Evolutionary conservation across 2,329 filamentous ascomycete species (phyloP), one percentile per base, ranked within the genome.

Genomic region (Chrysosphaeria jannelii): DNA sequence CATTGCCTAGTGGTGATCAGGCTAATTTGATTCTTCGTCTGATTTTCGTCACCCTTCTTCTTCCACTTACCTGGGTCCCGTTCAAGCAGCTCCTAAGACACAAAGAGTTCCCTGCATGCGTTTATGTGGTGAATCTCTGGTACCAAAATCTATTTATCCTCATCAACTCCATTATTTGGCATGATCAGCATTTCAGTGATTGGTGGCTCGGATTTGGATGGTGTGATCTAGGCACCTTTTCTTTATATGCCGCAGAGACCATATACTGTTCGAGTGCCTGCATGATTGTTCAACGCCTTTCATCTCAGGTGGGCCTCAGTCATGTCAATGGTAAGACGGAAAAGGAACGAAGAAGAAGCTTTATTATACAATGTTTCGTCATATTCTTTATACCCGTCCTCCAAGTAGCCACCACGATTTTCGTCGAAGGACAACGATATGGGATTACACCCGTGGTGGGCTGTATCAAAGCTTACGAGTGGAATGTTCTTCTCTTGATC

Each of bases 121-220:
- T 56, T 24, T 46, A 59, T 31, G 50, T 59, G 30, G 25, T 39
- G 33, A 46, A 42, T 26, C 41, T 52, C 28, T 40, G 48, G 26
- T 12, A 53, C 24, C 34, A 47, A 34, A 58, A 58, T 38, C n/a
- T 51, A 20, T 35, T 50, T 25, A 51, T 49, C 22, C 36, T 54
- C 25, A 14, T 53, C 40, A 55, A 54, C 37, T 39, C 54, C 1
- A 40, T 56, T 13, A 43, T 59, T 30, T 64, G 58, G 58, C 46
- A 40, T 28, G 37, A 50, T 34, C 44, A 63, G 34, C 38, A 60
- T 34, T 47, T 51, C 27, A 34, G 33, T 15, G 30, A 29, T 16
- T 63, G 57, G 57, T 60, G 44, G 41, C 37, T 43, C 3, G 58
- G 57, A 23, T 35, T 42, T 13, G 54, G 52, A 10, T 47, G 53